These are phyloP conservation scores for Alopecurus myosuroides DNA, from an alignment of 176 grass and related monocot species.

Conservation along the genomic window DNA sequence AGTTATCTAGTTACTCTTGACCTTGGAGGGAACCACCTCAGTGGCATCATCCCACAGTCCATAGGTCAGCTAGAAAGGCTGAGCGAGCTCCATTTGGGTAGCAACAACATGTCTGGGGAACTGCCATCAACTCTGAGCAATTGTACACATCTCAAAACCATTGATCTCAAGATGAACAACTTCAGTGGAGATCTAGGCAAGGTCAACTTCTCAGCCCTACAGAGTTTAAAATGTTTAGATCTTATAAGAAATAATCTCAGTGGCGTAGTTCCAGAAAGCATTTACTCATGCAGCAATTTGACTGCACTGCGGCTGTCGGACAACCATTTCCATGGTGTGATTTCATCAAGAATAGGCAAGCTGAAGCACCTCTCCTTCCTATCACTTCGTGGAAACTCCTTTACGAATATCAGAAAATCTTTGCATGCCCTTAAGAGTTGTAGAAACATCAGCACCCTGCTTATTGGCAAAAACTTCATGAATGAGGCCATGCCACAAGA, in stretches of 20 bases:
- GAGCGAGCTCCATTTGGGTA: background rate
- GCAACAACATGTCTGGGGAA: background rate
- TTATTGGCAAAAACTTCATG: background rate
- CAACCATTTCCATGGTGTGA: background rate
- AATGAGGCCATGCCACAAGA: too few relatives aligned
- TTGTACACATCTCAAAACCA: background rate
- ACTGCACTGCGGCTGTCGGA: background rate
- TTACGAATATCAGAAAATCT: background rate
- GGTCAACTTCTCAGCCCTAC: background rate
- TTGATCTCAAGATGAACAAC: background rate
- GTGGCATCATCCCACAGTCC: background rate
- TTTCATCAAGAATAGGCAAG: background rate
- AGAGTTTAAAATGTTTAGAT: background rate
- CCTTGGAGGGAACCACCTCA: background rate
- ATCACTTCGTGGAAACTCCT: background rate
- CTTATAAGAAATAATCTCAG: background rate
- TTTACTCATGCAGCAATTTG: background rate
- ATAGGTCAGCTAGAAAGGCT: background rate
- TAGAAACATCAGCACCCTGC: background rate
- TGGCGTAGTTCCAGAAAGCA: background rate
- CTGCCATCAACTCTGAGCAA: background rate
- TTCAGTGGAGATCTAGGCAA: background rate
- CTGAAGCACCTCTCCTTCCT: background rate
- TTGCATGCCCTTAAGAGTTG: background rate
- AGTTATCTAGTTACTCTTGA: background rate